A percentile compares a stretch with the other conserved stretches of the same genome.
Evolutionary conservation across 805 yeast genomes (phyloP).

Genomic region (Naumovozyma castellii): DNA sequence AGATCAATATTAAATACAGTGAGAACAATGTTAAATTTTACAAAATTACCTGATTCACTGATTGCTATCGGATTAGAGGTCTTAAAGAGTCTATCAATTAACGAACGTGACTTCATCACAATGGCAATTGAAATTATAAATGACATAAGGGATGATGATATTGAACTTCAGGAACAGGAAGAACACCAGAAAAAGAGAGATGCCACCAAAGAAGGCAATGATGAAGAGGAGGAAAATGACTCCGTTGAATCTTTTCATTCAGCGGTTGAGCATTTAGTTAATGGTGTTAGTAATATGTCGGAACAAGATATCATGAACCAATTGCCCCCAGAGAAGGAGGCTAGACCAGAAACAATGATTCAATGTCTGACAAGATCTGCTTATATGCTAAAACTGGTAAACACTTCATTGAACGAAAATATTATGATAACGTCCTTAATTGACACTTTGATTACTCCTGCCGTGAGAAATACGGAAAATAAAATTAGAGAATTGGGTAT

Average conservation of each 20-base stretch:
- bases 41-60: conserved; percentile 44
- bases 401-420: conserved; percentile 56
- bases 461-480: conserved; percentile 51
- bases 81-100: conserved; percentile 59
- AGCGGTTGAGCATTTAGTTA: conserved; percentile 33
- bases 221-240: conserved; percentile 29
- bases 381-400: conserved; percentile 57
- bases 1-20: conserved; percentile 57
- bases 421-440: conserved; percentile 58
- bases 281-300: conserved; percentile 16
- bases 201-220: conserved; percentile 17
- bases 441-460: conserved; percentile 71
- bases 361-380: conserved; percentile 63
- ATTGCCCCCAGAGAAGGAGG: conserved; percentile 27
- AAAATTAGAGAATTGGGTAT: conserved; percentile 57
- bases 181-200: conserved; percentile 13
- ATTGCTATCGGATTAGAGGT: conserved; percentile 53
- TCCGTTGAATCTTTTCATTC: conserved; percentile 39
- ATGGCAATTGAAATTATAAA: conserved; percentile 79
- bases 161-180: conserved; percentile 31
- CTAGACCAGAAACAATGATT: conserved; percentile 37
- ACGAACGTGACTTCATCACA: conserved; percentile 74
- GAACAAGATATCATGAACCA: conserved; percentile 13
- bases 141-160: conserved; percentile 66
- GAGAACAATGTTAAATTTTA: conserved; percentile 50